Conservation (phyloP, 1,284 basidiomycete genomes). For the Naganishia liquefaciens region DNA sequence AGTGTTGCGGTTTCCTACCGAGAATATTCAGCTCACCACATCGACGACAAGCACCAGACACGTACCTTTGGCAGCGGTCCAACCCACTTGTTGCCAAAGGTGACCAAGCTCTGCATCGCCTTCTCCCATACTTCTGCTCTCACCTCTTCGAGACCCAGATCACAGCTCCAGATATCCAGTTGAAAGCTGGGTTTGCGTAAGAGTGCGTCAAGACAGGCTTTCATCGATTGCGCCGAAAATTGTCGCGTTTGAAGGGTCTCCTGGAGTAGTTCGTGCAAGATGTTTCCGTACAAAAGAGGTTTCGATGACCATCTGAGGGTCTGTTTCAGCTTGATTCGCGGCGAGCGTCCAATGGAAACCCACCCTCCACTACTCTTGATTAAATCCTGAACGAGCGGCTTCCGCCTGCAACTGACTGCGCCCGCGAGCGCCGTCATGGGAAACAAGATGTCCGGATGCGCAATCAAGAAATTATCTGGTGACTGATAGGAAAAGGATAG, state of each 20-base stretch:
- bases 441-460: slow-evolving; percentile 84
- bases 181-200: slow-evolving; percentile 44
- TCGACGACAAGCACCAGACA: slow-evolving; percentile 23
- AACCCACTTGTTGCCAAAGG: slow-evolving; percentile 50
- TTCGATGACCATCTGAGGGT: slow-evolving; percentile 43
- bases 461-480: slow-evolving; percentile 61
- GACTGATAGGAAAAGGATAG: slow-evolving; percentile 47
- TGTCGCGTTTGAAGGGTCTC: slow-evolving; percentile 60
- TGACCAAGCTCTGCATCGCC: slow-evolving; percentile 46
- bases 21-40: slow-evolving; percentile 16
- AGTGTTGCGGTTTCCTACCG: slow-evolving; percentile 65
- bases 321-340: not conserved
- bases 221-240: slow-evolving; percentile 42
- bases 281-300: slow-evolving; percentile 77
- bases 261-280: slow-evolving; percentile 87
- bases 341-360: not conserved
- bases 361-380: slow-evolving; percentile 53
- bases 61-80: slow-evolving; percentile 39
- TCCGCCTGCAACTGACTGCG: slow-evolving; percentile 75
- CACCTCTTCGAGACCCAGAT: slow-evolving; percentile 48
- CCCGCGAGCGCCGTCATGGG: slow-evolving; percentile 84
- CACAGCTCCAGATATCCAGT: slow-evolving; percentile 52
- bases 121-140: slow-evolving; percentile 46
- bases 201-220: slow-evolving; percentile 42
- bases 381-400: slow-evolving; percentile 72